These are phyloP conservation scores for Pistacia atlantica DNA, from an alignment of 345 rosid species.

Conservation along the genomic window DNA sequence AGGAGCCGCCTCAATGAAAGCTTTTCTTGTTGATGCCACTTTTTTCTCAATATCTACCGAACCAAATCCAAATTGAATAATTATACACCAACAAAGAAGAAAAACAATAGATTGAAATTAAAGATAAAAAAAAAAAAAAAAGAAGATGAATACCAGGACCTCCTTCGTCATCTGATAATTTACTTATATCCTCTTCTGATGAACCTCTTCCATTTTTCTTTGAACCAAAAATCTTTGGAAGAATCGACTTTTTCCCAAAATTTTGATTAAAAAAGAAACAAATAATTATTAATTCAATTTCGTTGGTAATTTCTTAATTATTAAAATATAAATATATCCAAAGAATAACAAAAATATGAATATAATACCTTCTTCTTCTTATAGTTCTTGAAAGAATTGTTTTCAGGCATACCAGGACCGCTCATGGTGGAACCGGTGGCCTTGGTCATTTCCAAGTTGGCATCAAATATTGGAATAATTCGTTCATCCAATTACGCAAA, in stretches of 20 bases:
- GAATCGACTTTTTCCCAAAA: slow-evolving; percentile 42
- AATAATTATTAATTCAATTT: neutral
- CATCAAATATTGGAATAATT: slow-evolving; percentile 32
- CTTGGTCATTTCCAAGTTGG: slow-evolving; percentile 36
- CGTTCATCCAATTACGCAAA: slow-evolving; percentile 13
- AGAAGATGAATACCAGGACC: slow-evolving; percentile 32
- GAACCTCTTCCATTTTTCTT: slow-evolving; percentile 44
- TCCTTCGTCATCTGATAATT: slow-evolving; percentile 29
- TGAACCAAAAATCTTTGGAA: slow-evolving; percentile 75
- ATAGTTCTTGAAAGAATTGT: slow-evolving; percentile 53
- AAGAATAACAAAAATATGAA: neutral
- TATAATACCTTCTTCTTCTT: slow-evolving; percentile 74
- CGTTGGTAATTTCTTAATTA: neutral
- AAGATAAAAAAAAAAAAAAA: neutral
- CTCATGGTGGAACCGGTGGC: slow-evolving; percentile 22
- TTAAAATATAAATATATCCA: neutral
- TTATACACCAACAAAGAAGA: neutral
- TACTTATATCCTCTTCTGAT: slow-evolving; percentile 32
- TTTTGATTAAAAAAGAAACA: neutral
- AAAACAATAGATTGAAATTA: too few relatives aligned
- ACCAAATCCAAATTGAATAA: slow-evolving; percentile 12
- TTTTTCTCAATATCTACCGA: slow-evolving; percentile 51
- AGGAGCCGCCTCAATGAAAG: slow-evolving; percentile 53
- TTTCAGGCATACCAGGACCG: slow-evolving; percentile 22
- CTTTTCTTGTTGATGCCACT: slow-evolving; percentile 36